A percentile compares a stretch with the other conserved stretches of the same genome.
Conservation (phyloP, 306 rosid genomes). For the Lagenaria siceraria region DNA sequence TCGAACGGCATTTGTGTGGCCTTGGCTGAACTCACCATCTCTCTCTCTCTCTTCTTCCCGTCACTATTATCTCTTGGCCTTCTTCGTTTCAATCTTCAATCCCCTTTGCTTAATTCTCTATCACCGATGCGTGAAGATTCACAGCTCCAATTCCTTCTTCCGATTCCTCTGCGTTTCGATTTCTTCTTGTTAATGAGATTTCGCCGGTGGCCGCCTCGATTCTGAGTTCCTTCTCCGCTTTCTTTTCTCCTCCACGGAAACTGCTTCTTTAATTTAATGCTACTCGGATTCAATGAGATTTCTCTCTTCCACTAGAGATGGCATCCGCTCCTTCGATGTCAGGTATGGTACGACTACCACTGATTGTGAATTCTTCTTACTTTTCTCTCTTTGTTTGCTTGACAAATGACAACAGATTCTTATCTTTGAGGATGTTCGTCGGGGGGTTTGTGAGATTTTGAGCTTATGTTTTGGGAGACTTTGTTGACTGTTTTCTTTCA, state of each 20-base stretch:
- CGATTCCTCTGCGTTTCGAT: not conserved
- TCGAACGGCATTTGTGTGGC: slow-evolving; percentile 85
- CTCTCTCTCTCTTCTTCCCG: slow-evolving; percentile 12
- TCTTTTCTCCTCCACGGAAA: slow-evolving; percentile 5
- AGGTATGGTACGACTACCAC: slow-evolving; percentile 49
- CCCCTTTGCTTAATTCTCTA: slow-evolving; percentile 21
- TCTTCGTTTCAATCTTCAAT: slow-evolving; percentile 21
- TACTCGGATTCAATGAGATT: slow-evolving; percentile 69
- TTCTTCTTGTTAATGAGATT: slow-evolving; percentile 1
- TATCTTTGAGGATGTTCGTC: not conserved
- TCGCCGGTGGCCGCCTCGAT: not conserved
- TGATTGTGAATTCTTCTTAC: slow-evolving; percentile 2
- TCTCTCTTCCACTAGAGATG: slow-evolving; percentile 39
- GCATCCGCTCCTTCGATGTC: slow-evolving; percentile 86
- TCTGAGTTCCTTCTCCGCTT: not conserved
- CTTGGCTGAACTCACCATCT: slow-evolving; percentile 33
- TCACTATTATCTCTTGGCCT: slow-evolving; percentile 36
- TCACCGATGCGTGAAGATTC: slow-evolving; percentile 11
- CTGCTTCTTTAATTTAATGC: slow-evolving; percentile 26
- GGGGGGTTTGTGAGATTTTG: not conserved
- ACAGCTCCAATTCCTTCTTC: not conserved
- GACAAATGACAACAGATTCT: slow-evolving; percentile 16
- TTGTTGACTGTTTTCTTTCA: slow-evolving; percentile 2
- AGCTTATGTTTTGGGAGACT: not conserved
- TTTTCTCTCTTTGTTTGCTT: slow-evolving; percentile 4